A percentile compares a stretch with the other conserved stretches of the same genome.
Evolutionary conservation across 441 rosid genomes (phyloP).

Genomic region (Flueggea neowawraea): DNA sequence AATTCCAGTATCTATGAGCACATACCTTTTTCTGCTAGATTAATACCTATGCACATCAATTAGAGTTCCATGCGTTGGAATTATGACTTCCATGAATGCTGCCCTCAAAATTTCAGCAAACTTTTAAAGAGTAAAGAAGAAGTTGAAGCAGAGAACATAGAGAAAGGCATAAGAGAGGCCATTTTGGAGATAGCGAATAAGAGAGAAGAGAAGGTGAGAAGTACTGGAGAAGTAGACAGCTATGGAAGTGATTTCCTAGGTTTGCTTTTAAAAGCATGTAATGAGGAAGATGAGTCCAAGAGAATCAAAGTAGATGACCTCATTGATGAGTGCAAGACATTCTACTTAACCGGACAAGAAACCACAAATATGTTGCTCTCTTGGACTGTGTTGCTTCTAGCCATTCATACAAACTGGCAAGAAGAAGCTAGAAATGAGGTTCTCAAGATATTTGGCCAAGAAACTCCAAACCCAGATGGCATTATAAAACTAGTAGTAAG

Average conservation of each 20-base stretch:
- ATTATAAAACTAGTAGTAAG: conserved; percentile 19
- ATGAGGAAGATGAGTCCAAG: neutral
- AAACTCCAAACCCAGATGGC: conserved; percentile 4
- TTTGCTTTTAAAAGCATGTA: conserved; percentile 15
- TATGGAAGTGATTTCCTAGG: conserved; percentile 21
- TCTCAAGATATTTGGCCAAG: conserved; percentile 23
- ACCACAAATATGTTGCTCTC: conserved; percentile 37
- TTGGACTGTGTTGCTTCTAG: conserved; percentile 45
- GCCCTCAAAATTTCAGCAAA: conserved; percentile 4
- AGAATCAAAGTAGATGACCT: conserved; percentile 31
- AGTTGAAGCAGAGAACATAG: conserved; percentile 23
- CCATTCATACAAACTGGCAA: conserved; percentile 50
- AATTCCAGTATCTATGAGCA: neutral
- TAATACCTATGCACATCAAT: too few relatives aligned
- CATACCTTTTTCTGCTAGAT: too few relatives aligned
- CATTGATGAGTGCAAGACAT: conserved; percentile 52
- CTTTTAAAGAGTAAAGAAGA: conserved; percentile 22
- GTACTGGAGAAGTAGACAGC: neutral
- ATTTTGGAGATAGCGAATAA: conserved; percentile 15
- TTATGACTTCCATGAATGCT: neutral
- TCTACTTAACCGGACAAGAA: conserved; percentile 51
- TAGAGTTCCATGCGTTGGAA: neutral
- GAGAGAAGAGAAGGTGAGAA: conserved; percentile 19
- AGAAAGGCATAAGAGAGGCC: conserved; percentile 16
- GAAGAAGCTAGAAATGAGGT: conserved; percentile 45